Evolutionary conservation across 2,329 filamentous ascomycete species (phyloP).

Genomic region (Neofusicoccum parvum): DNA sequence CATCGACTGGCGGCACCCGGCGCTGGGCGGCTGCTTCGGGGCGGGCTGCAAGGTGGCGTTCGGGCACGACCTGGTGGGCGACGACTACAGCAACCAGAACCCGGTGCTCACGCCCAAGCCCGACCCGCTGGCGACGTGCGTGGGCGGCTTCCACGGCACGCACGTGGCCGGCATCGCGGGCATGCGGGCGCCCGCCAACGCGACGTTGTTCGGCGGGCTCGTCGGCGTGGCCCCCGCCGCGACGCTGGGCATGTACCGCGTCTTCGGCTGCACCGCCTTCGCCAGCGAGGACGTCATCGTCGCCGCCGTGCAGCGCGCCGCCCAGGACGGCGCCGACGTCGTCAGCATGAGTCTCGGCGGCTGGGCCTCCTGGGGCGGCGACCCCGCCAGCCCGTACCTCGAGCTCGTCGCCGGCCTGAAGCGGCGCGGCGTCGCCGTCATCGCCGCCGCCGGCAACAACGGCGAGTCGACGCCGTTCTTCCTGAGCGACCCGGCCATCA

Average conservation of each 20-base stretch:
- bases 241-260: conserved; percentile 59
- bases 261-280: conserved; percentile 59
- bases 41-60: conserved; percentile 60
- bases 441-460: conserved; percentile 56
- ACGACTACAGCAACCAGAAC: conserved; percentile 45
- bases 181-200: neutral
- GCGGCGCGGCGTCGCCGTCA: conserved; percentile 52
- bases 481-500: conserved; percentile 44
- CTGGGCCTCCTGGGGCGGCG: conserved; percentile 20
- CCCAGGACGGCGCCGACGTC: conserved; percentile 50
- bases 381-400: conserved; percentile 41
- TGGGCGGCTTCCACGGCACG: conserved; percentile 53
- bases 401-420: conserved; percentile 46
- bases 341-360: conserved; percentile 40
- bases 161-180: neutral
- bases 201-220: conserved; percentile 21
- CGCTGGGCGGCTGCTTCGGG: conserved; percentile 67
- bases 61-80: conserved; percentile 62
- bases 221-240: conserved; percentile 46
- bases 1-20: conserved; percentile 64
- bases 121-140: conserved; percentile 55
- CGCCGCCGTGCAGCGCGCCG: conserved; percentile 62
- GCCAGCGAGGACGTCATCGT: conserved; percentile 59
- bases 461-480: conserved; percentile 54
- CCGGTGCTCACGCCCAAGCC: conserved; percentile 45